Evolutionary conservation across 2,329 filamentous ascomycete species (phyloP).

Genomic region (Pseudodiploospora longispora): DNA sequence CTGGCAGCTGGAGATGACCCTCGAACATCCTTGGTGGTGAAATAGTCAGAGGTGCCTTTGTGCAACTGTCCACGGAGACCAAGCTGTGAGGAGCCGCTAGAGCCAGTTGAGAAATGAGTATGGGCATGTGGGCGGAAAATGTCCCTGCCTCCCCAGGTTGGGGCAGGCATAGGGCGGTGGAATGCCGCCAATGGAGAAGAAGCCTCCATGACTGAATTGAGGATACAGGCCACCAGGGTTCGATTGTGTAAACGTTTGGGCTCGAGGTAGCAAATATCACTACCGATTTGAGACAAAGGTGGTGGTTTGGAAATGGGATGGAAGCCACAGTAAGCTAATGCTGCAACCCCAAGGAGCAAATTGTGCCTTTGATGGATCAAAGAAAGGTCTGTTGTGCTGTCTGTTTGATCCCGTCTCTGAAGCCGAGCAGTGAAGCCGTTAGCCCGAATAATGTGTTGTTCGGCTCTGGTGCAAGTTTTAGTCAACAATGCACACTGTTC

Average conservation of each 20-base stretch:
- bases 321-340: slow-evolving; percentile 24
- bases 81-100: slow-evolving; percentile 56
- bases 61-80: slow-evolving; percentile 71
- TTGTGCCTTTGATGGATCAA: slow-evolving; percentile 5
- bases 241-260: neutral
- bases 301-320: slow-evolving; percentile 6
- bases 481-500: neutral
- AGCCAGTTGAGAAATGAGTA: slow-evolving; percentile 40
- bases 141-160: slow-evolving; percentile 49
- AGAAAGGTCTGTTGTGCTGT: neutral
- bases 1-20: slow-evolving; percentile 88
- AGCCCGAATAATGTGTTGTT: too few relatives aligned
- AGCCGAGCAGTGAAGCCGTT: too few relatives aligned
- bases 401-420: too few relatives aligned
- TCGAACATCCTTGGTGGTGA: slow-evolving; percentile 66
- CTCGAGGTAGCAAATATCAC: slow-evolving; percentile 10
- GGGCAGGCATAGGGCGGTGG: slow-evolving; percentile 60
- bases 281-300: slow-evolving; percentile 15
- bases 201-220: slow-evolving; percentile 61
- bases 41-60: slow-evolving; percentile 63
- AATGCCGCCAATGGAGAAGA: slow-evolving; percentile 92
- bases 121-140: slow-evolving; percentile 44
- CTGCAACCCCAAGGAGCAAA: slow-evolving; percentile 16
- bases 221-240: neutral
- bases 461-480: too few relatives aligned